Percentiles rank a stretch among this genome's conserved stretches.
Evolutionary conservation across 2,329 filamentous ascomycete species (phyloP).

Genomic region (Dothideomycetes sp.): DNA sequence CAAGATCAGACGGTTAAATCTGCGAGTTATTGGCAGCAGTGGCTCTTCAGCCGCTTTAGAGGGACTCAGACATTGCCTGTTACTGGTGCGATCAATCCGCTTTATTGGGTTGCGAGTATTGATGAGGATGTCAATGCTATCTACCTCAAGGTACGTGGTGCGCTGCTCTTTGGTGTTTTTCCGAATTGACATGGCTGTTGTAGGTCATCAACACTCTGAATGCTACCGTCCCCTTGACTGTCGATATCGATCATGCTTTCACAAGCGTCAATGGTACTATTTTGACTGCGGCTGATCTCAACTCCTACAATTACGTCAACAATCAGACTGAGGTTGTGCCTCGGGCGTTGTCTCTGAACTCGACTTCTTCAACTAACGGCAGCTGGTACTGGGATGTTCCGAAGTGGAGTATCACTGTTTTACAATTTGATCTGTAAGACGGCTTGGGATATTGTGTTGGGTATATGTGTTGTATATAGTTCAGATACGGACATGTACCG

Average conservation of each 20-base stretch:
- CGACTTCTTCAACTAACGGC: constrained; percentile 3
- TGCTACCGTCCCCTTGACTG: constrained; percentile 12
- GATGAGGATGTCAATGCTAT: constrained; percentile 11
- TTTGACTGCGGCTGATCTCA: constrained; percentile 13
- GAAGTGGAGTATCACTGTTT: constrained; percentile 15
- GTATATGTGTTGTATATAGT: too few relatives aligned
- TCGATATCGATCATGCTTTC: constrained; percentile 14
- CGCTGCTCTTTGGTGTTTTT: too few relatives aligned
- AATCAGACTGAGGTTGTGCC: constrained; percentile 17
- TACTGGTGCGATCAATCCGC: constrained; percentile 18
- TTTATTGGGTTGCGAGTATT: constrained; percentile 21
- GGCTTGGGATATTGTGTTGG: not conserved
- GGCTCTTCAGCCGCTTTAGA: constrained; percentile 18
- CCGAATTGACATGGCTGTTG: not conserved
- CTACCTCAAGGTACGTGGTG: constrained; percentile 10
- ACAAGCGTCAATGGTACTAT: constrained; percentile 18
- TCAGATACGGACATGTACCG: too few relatives aligned
- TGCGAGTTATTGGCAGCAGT: constrained; percentile 21
- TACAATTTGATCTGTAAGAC: constrained; percentile 15
- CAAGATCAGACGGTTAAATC: constrained; percentile 18
- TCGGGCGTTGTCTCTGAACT: constrained; percentile 10
- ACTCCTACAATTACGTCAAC: constrained; percentile 17
- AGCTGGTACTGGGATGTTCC: constrained; percentile 17
- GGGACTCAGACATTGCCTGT: constrained; percentile 21
- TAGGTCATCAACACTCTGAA: constrained; percentile 15